These are phyloP conservation scores for Casuarina cunninghamiana DNA, from an alignment of 306 rosid species.

Conservation along the genomic window DNA sequence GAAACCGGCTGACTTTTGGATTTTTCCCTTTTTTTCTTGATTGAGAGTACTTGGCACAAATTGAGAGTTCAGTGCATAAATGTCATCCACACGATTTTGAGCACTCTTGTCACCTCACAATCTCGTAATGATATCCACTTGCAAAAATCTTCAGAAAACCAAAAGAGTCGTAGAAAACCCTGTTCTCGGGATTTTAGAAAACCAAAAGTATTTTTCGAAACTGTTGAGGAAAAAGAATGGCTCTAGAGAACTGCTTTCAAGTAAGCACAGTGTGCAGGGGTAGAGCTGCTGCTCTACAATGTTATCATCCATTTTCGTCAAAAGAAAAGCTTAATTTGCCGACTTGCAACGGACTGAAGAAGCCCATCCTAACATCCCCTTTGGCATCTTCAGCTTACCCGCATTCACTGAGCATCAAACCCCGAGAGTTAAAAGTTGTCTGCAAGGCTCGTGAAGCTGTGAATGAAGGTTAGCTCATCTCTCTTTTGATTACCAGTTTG, in stretches of 20 bases:
- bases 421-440: slow-evolving; percentile 49
- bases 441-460: slow-evolving; percentile 79
- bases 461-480: slow-evolving; percentile 43
- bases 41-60: slow-evolving; percentile 5
- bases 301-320: slow-evolving; percentile 51
- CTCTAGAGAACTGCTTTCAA: slow-evolving; percentile 61
- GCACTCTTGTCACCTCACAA: slow-evolving; percentile 59
- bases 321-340: slow-evolving; percentile 45
- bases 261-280: slow-evolving; percentile 46
- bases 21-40: slow-evolving; percentile 10
- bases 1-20: background rate
- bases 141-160: background rate
- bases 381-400: slow-evolving; percentile 31
- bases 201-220: background rate
- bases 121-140: slow-evolving; percentile 45
- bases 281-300: slow-evolving; percentile 49
- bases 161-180: background rate
- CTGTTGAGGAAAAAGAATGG: slow-evolving; percentile 41
- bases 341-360: slow-evolving; percentile 40
- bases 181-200: background rate
- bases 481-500: background rate
- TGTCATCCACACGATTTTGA: slow-evolving; percentile 53
- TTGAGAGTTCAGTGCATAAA: slow-evolving; percentile 25
- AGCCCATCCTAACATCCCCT: slow-evolving; percentile 30
- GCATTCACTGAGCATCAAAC: slow-evolving; percentile 18